Percentiles rank a stretch among this genome's conserved stretches.
Conservation (phyloP, 768 basidiomycete species). For the Arthromyces matolae region DNA sequence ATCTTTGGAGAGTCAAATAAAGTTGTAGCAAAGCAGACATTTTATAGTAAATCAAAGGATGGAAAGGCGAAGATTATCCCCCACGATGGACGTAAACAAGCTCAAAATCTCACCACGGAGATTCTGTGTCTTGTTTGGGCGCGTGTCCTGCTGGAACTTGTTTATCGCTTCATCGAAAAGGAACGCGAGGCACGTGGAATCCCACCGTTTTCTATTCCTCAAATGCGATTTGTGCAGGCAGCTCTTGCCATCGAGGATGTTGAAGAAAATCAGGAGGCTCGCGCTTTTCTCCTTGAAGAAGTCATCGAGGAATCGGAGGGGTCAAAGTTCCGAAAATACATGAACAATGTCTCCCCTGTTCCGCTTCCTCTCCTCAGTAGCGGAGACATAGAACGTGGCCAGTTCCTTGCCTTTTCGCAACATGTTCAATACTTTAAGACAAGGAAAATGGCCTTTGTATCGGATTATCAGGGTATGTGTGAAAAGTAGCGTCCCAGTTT, state of each 20-base stretch:
- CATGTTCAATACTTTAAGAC: constrained; percentile 26
- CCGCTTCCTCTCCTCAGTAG: constrained; percentile 6
- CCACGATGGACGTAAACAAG: constrained; percentile 14
- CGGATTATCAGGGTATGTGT: constrained; percentile 24
- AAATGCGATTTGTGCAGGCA: constrained; percentile 16
- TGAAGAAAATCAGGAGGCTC: background rate
- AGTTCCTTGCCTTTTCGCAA: constrained; percentile 22
- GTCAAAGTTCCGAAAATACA: constrained; percentile 21
- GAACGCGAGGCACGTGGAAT: background rate
- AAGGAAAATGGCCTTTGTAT: constrained; percentile 18
- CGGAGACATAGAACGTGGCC: constrained; percentile 6
- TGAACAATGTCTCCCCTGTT: constrained; percentile 19
- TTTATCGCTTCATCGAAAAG: constrained; percentile 13
- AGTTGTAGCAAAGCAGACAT: constrained; percentile 15
- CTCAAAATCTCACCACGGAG: constrained; percentile 16
- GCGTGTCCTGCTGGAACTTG: constrained; percentile 14
- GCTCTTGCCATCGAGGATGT: constrained; percentile 8
- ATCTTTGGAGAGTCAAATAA: background rate
- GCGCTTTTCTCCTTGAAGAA: constrained; percentile 19
- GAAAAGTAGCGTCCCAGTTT: background rate
- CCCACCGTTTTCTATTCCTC: constrained; percentile 12
- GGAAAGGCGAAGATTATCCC: constrained; percentile 6
- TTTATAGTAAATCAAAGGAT: background rate
- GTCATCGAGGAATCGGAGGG: constrained; percentile 11
- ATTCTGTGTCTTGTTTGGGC: constrained; percentile 22